Evolutionary conservation across 257 asterid genomes (phyloP), one percentile per base, ranked within the genome.

Genomic region (Petunia secreta): DNA sequence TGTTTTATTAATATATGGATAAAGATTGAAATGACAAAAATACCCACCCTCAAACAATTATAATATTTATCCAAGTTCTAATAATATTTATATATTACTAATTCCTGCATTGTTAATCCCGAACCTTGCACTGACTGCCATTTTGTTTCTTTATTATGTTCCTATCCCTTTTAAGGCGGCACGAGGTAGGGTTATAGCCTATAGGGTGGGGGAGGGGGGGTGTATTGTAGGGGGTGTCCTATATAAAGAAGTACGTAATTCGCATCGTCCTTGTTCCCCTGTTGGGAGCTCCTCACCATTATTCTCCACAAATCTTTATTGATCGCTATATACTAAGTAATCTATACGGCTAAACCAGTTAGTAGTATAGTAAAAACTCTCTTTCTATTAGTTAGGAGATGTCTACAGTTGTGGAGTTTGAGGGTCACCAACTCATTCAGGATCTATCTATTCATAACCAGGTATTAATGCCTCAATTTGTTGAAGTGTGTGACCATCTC

Each of bases 391-490:
- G 9, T 50, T 25, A 71, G 53, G 37, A 65, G 76, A 92, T 89
- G 93, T 84, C 94, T 81, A 76, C 89, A 41, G 36, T 77, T 58
- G 77, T 75, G 41, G 89, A 87, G 86, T 78, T 82, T 84, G 86
- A 76, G 71, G 87, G 8, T 73, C 82, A 65, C 39, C 87, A 84
- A 84, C 78, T 88, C 53, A 50, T 87, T 50, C 87, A 62, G 58
- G 89, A 84, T 82, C 85, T 89, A 64, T 69, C 88, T 5, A 81
- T 86, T 80, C 77, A 82, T 57, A 79, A 81, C 71, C 88, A 87
- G 97, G 97, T 91, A 64, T 25, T 71, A 82, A 39, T 25, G 48
- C 37, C 53, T 39, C 25, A 25, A 25, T 25, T 25, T 25, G 25
- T 25, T 25, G 25, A 25, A 25, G 25, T 25, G 25, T 25, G 25